phyloP scores from a whole-genome alignment of 1,139 yeast genomes.

The Yarrowia galli region DNA sequence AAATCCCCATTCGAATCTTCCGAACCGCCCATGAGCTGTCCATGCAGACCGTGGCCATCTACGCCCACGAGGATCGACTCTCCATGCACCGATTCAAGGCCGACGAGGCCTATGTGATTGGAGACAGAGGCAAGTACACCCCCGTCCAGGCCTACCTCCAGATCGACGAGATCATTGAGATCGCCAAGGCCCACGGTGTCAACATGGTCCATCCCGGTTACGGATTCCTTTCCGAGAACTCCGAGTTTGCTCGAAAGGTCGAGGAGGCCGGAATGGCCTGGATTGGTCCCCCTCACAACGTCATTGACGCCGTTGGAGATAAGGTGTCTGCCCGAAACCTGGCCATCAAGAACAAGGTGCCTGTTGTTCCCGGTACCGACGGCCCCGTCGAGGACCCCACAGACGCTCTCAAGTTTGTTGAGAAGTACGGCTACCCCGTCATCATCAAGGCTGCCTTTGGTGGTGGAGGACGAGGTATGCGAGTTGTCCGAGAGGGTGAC shows the following conservation, averaged over 20 bases:
- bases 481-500: constrained; percentile 97
- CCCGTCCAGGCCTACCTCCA: constrained; percentile 98
- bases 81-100: constrained; percentile 95
- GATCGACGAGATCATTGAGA: constrained; percentile 90
- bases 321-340: constrained; percentile 92
- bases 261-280: constrained; percentile 91
- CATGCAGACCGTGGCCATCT: constrained; percentile 97
- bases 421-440: constrained; percentile 89
- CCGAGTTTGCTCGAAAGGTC: constrained; percentile 92
- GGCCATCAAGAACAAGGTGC: constrained; percentile 83
- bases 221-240: constrained; percentile 93
- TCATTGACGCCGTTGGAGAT: constrained; percentile 97
- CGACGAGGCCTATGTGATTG: constrained; percentile 92
- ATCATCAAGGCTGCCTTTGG: constrained; percentile 99
- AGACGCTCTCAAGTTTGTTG: constrained; percentile 82
- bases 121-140: constrained; percentile 84
- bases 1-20: constrained; percentile 74
- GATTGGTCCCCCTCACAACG: constrained; percentile 91
- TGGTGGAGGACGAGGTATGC: constrained; percentile 99
- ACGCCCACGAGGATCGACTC: constrained; percentile 93
- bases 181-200: constrained; percentile 86
- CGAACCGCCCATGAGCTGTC: constrained; percentile 97
- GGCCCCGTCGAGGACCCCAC: constrained; percentile 88
- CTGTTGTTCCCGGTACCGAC: constrained; percentile 97
- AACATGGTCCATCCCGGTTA: constrained; percentile 99